These are phyloP conservation scores for Leccinum aurantiacum DNA, from an alignment of 768 basidiomycete species.

Conservation along the genomic window DNA sequence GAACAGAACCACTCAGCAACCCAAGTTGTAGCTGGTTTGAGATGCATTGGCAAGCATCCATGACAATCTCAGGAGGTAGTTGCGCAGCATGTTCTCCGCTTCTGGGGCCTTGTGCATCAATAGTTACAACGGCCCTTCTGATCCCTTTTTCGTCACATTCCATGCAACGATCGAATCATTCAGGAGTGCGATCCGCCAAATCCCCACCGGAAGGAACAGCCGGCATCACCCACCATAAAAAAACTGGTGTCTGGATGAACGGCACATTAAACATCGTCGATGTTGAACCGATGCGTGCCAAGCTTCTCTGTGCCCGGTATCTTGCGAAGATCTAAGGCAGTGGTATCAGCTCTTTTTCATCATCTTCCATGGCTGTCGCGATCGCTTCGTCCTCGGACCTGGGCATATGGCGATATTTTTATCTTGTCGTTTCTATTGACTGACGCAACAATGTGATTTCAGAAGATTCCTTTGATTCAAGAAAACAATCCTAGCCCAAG, in stretches of 20 bases:
- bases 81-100: slow-evolving; percentile 40
- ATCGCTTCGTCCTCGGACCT: background rate
- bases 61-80: slow-evolving; percentile 61
- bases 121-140: slow-evolving; percentile 19
- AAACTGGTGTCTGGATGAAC: background rate
- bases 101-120: slow-evolving; percentile 47
- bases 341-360: background rate
- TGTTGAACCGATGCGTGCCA: too few species aligned
- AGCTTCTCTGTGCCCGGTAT: too few species aligned
- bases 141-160: slow-evolving; percentile 35
- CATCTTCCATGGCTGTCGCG: background rate
- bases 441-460: background rate
- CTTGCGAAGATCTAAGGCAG: too few species aligned
- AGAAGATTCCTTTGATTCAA: background rate
- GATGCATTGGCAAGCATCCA: slow-evolving; percentile 64
- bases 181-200: slow-evolving; percentile 62
- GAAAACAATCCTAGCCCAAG: background rate
- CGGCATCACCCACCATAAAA: background rate
- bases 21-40: background rate
- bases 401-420: background rate
- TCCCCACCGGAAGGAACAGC: slow-evolving; percentile 77
- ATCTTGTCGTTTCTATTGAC: background rate
- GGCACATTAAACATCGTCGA: too few species aligned
- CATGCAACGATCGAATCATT: slow-evolving; percentile 48
- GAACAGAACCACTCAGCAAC: too few species aligned